These are phyloP conservation scores for Cystofilobasidium bisporidii DNA, from an alignment of 768 basidiomycete genomes.

Conservation along the genomic window DNA sequence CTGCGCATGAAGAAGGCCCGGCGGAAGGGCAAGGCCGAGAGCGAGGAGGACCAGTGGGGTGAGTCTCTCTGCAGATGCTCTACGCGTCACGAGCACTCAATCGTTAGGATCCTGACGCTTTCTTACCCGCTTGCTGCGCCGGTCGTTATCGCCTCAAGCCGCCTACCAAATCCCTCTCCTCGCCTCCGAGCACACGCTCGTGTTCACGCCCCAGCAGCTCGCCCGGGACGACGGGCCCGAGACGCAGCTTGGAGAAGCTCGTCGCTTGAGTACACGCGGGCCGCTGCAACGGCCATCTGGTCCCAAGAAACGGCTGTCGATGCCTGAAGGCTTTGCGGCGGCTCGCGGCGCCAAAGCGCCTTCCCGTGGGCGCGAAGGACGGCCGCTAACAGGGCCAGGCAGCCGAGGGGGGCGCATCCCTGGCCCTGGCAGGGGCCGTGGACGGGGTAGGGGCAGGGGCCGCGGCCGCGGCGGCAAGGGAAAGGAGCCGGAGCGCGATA, in stretches of 20 bases:
- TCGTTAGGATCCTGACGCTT: too few species aligned
- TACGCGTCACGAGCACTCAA: not conserved
- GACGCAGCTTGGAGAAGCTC: too few species aligned
- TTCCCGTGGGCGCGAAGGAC: not conserved
- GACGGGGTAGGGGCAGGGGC: not conserved
- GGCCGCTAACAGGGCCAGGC: not conserved
- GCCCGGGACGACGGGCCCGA: not conserved
- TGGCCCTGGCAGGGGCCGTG: not conserved
- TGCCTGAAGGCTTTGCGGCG: not conserved
- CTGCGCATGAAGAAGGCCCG: constrained; percentile 7
- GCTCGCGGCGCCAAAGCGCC: not conserved
- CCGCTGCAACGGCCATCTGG: not conserved
- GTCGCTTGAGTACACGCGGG: not conserved
- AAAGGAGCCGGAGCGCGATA: not conserved
- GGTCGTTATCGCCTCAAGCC: too few species aligned
- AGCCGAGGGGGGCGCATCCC: not conserved
- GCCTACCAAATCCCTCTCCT: not conserved
- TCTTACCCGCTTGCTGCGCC: too few species aligned
- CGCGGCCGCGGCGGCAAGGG: not conserved
- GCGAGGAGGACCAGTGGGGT: constrained; percentile 1
- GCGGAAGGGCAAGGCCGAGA: not conserved
- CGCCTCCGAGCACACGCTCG: not conserved
- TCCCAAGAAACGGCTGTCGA: not conserved
- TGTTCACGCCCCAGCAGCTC: not conserved
- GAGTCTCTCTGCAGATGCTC: not conserved